phyloP scores from a whole-genome alignment of 2,329 filamentous ascomycete species.

The Arthrobotrys sinensis region DNA sequence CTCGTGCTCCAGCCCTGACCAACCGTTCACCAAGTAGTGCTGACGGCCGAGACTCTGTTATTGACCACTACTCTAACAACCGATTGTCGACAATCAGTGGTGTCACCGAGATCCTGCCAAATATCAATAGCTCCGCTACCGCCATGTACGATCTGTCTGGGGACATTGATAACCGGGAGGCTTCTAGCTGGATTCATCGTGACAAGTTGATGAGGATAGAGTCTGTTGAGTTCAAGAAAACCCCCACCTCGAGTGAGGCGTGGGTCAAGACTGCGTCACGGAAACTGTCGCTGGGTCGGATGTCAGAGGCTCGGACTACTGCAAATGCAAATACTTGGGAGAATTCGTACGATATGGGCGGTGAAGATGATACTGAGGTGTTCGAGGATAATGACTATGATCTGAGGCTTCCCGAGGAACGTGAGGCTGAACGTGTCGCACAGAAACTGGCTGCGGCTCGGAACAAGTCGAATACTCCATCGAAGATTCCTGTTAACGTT shows the following conservation, averaged over 20 bases:
- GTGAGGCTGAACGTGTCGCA: slow-evolving; percentile 75
- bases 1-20: slow-evolving; percentile 40
- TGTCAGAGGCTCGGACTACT: slow-evolving; percentile 59
- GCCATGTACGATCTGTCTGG: slow-evolving; percentile 60
- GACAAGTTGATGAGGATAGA: slow-evolving; percentile 64
- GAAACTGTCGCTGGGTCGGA: slow-evolving; percentile 62
- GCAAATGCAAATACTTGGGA: slow-evolving; percentile 62
- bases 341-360: slow-evolving; percentile 30
- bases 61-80: slow-evolving; percentile 63
- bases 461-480: slow-evolving; percentile 68
- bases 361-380: slow-evolving; percentile 67
- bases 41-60: slow-evolving; percentile 64
- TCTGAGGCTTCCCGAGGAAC: slow-evolving; percentile 81
- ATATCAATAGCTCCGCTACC: slow-evolving; percentile 60
- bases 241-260: slow-evolving; percentile 71
- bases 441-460: slow-evolving; percentile 71
- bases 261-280: slow-evolving; percentile 67
- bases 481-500: slow-evolving; percentile 89
- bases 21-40: slow-evolving; percentile 19
- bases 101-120: slow-evolving; percentile 61
- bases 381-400: slow-evolving; percentile 76
- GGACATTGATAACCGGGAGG: slow-evolving; percentile 62
- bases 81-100: slow-evolving; percentile 63
- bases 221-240: slow-evolving; percentile 57
- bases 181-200: slow-evolving; percentile 65